Evolutionary conservation across 805 yeast genomes (phyloP).

Genomic region (Candida koratica): DNA sequence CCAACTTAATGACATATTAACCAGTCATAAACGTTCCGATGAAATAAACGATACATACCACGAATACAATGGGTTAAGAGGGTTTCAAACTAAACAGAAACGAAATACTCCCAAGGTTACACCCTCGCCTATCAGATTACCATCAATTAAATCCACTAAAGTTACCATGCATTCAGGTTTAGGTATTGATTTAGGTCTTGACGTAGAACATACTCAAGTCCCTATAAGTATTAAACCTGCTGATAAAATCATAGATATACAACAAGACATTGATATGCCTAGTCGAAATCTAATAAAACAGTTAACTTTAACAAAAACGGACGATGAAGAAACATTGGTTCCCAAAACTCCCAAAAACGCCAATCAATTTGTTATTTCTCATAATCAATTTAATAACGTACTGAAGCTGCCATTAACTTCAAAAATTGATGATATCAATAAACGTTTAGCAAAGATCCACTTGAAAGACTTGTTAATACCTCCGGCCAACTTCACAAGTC

Average conservation of each 20-base stretch:
- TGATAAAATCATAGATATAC: conserved; percentile 26
- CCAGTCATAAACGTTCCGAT: conserved; percentile 1
- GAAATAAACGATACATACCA: conserved; percentile 5
- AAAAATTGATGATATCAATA: conserved; percentile 1
- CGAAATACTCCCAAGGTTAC: conserved; percentile 2
- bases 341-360: conserved; percentile 11
- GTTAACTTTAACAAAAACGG: conserved; percentile 10
- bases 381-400: background rate
- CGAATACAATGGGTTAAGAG: conserved; percentile 11
- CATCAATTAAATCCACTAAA: conserved; percentile 1
- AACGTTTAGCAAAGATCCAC: background rate
- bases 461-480: conserved; percentile 11
- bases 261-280: conserved; percentile 2
- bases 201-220: conserved; percentile 23
- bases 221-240: conserved; percentile 32
- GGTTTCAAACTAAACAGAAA: conserved; percentile 16
- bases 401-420: too few relatives aligned
- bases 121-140: conserved; percentile 7
- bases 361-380: background rate
- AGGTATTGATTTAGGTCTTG: conserved; percentile 31
- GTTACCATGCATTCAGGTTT: conserved; percentile 17
- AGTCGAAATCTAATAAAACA: conserved; percentile 9
- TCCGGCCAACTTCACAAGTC: conserved; percentile 9
- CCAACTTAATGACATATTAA: conserved; percentile 15
- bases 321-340: conserved; percentile 17